Evolutionary conservation across 805 yeast species (phyloP).

Genomic region (Hanseniaspora taiwanica): DNA sequence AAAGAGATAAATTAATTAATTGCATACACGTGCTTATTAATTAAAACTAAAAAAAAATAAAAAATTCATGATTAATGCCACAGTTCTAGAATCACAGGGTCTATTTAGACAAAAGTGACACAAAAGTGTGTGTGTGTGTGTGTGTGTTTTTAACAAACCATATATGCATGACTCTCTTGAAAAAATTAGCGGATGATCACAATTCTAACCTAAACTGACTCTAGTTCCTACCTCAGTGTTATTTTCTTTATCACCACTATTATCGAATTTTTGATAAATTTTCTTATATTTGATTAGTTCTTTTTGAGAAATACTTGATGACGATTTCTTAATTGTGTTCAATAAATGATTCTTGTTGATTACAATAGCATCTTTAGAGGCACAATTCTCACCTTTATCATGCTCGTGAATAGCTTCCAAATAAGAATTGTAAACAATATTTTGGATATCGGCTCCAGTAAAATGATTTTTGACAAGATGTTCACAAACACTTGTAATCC

Average conservation of each 20-base stretch:
- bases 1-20: too few relatives aligned
- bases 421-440: slow-evolving; percentile 82
- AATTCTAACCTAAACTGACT: too few relatives aligned
- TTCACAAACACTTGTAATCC: neutral
- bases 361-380: slow-evolving; percentile 5
- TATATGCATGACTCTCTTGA: too few relatives aligned
- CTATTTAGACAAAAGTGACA: too few relatives aligned
- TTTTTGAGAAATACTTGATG: slow-evolving; percentile 72
- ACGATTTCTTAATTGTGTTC: slow-evolving; percentile 41
- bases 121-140: too few relatives aligned
- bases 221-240: slow-evolving; percentile 77
- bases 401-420: slow-evolving; percentile 69
- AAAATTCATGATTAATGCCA: too few relatives aligned
- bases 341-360: slow-evolving; percentile 7
- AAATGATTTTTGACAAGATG: slow-evolving; percentile 47
- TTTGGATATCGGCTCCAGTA: slow-evolving; percentile 93
- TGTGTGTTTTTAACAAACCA: too few relatives aligned
- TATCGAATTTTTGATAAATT: slow-evolving; percentile 61
- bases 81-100: too few relatives aligned
- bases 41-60: too few relatives aligned
- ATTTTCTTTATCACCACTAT: slow-evolving; percentile 68
- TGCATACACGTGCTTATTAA: too few relatives aligned
- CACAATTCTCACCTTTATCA: slow-evolving; percentile 24
- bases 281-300: slow-evolving; percentile 50
- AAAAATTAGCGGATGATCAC: too few relatives aligned